Base-by-base conservation (phyloP, 164 flowering plant genomes). In the Euptelea pleiosperma region DNA sequence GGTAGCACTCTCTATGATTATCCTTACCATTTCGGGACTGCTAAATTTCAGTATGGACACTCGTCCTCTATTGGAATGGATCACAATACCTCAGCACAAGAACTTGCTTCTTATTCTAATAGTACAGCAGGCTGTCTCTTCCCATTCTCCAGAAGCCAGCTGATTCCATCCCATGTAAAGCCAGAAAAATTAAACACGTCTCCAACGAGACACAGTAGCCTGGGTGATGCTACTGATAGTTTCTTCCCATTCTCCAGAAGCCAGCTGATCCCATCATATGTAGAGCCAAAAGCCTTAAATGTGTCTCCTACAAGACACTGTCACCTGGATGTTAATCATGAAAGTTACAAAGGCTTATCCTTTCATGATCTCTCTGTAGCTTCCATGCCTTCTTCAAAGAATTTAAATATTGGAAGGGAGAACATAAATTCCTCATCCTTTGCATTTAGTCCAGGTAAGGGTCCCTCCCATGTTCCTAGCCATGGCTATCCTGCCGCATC, bases 51-150 rank as follows among this genome's bases (percentile, higher is more conserved):
- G 47, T 25, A 33, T 60, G 25, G 21, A 8, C 11, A 46, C n/a
- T 35, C 69, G 8, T 31, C 60, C 39, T 59, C 73, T 48, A 24
- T 31, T 39, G 60, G 56, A 11, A 55, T 42, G 7, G 26, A 57
- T 53, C 35, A 6, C 16, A 36, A 31, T 40, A 41, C 18, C 37
- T 40, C 45, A 25, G 34, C 24, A 8, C 37, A 29, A 16, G 58
- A 50, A 33, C 25, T 31, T 53, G 16, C 21, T 57, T 22, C 35
- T 59, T 36, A 33, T 29, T 16, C 57, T 14, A 48, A 8, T 40
- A 28, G 12, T 51, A 29, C 30, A 55, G n/a, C 34, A 33, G 54
- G 64, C 15, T 31, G 29, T 55, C 15, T 35, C 46, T 50, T 34
- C 36, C 45, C 53, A 33, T 35, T 7, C 3, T 41, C 56, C 15